Conservation (phyloP, 371 early-diverging fungal species). For the Mucor racemosus region DNA sequence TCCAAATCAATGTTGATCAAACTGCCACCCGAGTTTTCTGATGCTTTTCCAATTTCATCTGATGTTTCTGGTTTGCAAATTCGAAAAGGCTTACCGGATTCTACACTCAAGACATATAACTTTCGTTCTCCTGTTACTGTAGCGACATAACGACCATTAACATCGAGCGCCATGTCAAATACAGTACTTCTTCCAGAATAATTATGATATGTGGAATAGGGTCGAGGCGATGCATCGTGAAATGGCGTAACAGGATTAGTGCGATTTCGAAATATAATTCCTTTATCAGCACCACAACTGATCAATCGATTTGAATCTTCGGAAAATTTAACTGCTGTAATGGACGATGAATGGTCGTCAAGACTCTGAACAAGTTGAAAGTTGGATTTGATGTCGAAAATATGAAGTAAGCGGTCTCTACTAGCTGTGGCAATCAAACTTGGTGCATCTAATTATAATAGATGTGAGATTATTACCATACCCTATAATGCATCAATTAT, state of each 20-base stretch:
- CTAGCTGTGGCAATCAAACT: conserved; percentile 77
- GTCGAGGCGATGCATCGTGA: conserved; percentile 18
- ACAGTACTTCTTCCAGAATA: conserved; percentile 75
- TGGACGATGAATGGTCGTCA: conserved; percentile 88
- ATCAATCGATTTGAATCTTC: conserved; percentile 67
- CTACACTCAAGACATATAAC: conserved; percentile 64
- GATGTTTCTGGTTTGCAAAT: conserved; percentile 64
- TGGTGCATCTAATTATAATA: conserved; percentile 30
- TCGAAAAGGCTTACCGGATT: conserved; percentile 72
- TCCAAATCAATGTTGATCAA: conserved; percentile 73
- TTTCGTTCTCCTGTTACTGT: conserved; percentile 76
- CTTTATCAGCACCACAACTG: conserved; percentile 88
- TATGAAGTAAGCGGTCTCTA: conserved; percentile 81
- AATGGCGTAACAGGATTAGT: conserved; percentile 24
- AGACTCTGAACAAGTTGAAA: conserved; percentile 77
- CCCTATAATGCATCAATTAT: not conserved
- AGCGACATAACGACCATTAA: conserved; percentile 59
- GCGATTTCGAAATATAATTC: conserved; percentile 73
- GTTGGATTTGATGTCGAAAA: conserved; percentile 68
- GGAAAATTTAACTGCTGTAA: conserved; percentile 77
- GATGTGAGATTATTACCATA: not conserved
- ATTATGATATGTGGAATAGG: conserved; percentile 70
- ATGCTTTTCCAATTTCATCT: conserved; percentile 55
- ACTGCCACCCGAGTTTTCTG: conserved; percentile 62
- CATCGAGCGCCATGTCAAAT: conserved; percentile 74